Evolutionary conservation across 2,329 filamentous ascomycete species (phyloP).

Genomic region (Scedosporium aurantiacum): DNA sequence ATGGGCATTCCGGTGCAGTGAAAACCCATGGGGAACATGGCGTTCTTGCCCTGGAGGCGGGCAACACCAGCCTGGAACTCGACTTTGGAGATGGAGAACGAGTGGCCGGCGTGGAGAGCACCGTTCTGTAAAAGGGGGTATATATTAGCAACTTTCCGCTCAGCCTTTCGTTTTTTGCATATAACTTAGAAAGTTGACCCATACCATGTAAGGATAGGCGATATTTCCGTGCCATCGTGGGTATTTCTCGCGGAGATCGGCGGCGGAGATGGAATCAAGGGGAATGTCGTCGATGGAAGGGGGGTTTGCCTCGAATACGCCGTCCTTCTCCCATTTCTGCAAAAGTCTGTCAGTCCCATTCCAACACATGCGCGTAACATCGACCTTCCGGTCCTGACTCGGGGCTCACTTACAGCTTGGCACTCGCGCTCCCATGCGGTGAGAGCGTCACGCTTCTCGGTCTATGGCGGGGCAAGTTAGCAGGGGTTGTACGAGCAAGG

Average conservation of each 20-base stretch:
- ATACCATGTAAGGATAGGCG: conserved; percentile 24
- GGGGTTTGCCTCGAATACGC: conserved; percentile 75
- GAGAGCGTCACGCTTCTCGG: conserved; percentile 76
- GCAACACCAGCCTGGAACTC: conserved; percentile 84
- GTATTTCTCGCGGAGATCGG: conserved; percentile 65
- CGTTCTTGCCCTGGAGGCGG: conserved; percentile 80
- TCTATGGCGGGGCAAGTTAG: conserved; percentile 33
- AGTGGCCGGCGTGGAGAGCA: conserved; percentile 80
- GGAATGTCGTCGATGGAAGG: conserved; percentile 70
- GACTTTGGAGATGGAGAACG: conserved; percentile 83
- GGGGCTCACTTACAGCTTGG: conserved; percentile 10
- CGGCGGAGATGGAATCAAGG: conserved; percentile 59
- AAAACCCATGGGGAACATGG: conserved; percentile 85
- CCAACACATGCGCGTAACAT: background rate
- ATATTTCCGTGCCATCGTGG: conserved; percentile 78
- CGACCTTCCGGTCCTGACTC: background rate
- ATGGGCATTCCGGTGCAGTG: conserved; percentile 95
- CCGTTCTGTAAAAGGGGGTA: conserved; percentile 58
- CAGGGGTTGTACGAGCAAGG: background rate
- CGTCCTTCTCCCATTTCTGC: conserved; percentile 40
- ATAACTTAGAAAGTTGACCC: conserved; percentile 17
- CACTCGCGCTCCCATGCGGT: conserved; percentile 85
- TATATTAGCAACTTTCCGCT: background rate
- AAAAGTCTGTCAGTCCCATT: conserved; percentile 32
- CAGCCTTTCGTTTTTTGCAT: too few species aligned